Evolutionary conservation across 805 yeast genomes (phyloP), one percentile per base, ranked within the genome.

Genomic region (Candida schatavii): DNA sequence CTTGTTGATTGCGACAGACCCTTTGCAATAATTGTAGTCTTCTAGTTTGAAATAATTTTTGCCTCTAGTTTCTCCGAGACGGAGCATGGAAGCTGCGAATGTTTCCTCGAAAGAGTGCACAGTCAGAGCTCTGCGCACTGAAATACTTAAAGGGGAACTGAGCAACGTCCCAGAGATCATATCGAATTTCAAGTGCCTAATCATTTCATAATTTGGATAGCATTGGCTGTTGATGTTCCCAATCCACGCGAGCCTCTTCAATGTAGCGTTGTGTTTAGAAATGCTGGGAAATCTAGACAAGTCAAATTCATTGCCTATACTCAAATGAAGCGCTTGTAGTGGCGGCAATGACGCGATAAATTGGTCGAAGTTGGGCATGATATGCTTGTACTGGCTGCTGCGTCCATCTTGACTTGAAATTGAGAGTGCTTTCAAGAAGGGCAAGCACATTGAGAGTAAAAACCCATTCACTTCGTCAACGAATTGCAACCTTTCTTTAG

Each of bases 191-290:
- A 33, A 4, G 13, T 20, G 19, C 13, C 40, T 40, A n/a, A 36
- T 17, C 11, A 29, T 23, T 3, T n/a, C 18, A 13, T 32, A 37
- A 6, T 27, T 9, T 3, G 10, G 21, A 15, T 35, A 20, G 11
- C 22, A n/a, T 3, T 20, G 13, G 30, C 11, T n/a, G 13, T 22
- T 23, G 11, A 40, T 10, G 23, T 41, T 37, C 4, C 46, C 46
- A n/a, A 44, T 40, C 46, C 46, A 44, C 14, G 20, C 40, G 9
- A 44, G 14, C 5, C 29, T 23, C 11, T 9, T 26, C n/a, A 44
- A 29, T 3, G 44, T 27, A 4, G 35, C 6, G 9, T 18, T 17
- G 25, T 40, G 46, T 11, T 19, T 25, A 5, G 21, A 14, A 4
- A 44, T 15, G 7, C 37, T 19, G 9, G 34, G 15, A 25, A 44